Base-by-base conservation (phyloP, 768 basidiomycete genomes). In the Termitomyces sp. region DNA sequence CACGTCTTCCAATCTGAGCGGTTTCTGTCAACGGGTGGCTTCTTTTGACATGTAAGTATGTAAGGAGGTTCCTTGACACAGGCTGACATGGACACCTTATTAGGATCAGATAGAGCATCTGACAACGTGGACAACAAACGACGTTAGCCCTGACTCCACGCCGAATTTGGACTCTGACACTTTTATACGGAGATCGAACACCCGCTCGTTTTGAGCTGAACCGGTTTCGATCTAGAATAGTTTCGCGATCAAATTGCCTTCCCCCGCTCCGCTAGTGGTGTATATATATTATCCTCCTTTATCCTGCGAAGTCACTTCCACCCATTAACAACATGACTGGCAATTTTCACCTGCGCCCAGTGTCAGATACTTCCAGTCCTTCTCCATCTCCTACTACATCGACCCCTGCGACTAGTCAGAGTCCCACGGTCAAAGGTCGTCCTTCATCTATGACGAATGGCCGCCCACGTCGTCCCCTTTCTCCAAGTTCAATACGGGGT, bases 401-500 rank as follows among this genome's bases (percentile, higher is more conserved):
- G 54, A 73, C 78, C 11, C 74, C 77, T 30, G 78, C 83, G 14
- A 73, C 70, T 32, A 77, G 76, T 38, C 77, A 71, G 59, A 79
- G 73, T 58, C 77, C 74, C 1, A 68, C 70, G 1, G 65, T 66
- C 55, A 73, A 72, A 63, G 38, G 26, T 26, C 52, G 38, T 13
- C 52, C 18, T 26, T 68, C 67, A n/a, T 68, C 75, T 10, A 70
- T 76, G 16, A 59, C 74, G 18, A 67, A 69, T 53, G 51, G 61
- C 41, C 74, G 71, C 46, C 64, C 72, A 35, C 80, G 85, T 14
- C 76, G 86, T 0, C 85, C 86, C 10, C 72, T 88, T 51, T 85
- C 86, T 26, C 86, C 87, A 5, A 80, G 77, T 61, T 83, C 83
- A 1, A 65, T 88, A 22, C 76, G 85, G 73, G 86, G 86, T 86